These are phyloP conservation scores for Beauveria sp. DNA, from an alignment of 2,329 filamentous ascomycete species.

Conservation along the genomic window DNA sequence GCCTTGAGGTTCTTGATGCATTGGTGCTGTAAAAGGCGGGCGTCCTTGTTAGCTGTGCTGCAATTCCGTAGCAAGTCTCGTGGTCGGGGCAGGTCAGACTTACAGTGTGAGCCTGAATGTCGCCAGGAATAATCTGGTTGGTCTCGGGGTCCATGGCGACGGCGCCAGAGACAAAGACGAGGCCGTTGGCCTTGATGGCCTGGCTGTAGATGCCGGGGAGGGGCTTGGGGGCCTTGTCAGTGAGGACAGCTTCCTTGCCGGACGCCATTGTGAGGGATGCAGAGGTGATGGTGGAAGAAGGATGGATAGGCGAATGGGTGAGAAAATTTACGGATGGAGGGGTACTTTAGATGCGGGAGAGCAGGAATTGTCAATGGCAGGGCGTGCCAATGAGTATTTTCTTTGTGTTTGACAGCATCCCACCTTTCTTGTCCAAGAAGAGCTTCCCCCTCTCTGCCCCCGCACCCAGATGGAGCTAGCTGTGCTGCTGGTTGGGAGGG, in stretches of 20 bases:
- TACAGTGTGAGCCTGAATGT: conserved; percentile 57
- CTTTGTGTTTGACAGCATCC: not conserved
- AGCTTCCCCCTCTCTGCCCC: not conserved
- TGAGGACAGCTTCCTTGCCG: conserved; percentile 28
- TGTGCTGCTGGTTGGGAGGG: no score
- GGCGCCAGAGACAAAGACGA: conserved; percentile 65
- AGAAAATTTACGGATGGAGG: not conserved
- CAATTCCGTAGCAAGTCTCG: no score
- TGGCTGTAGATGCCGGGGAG: conserved; percentile 34
- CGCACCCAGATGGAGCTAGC: conserved; percentile 3
- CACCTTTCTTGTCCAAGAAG: not conserved
- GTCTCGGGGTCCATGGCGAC: conserved; percentile 55
- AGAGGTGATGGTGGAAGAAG: not conserved
- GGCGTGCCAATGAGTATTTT: not conserved
- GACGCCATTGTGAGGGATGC: conserved; percentile 20
- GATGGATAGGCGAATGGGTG: not conserved
- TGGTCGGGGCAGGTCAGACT: conserved; percentile 8
- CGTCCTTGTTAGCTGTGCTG: no score
- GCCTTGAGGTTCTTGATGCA: conserved; percentile 65
- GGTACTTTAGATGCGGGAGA: not conserved
- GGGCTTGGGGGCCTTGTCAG: conserved; percentile 33
- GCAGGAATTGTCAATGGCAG: not conserved
- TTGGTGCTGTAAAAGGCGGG: conserved; percentile 33
- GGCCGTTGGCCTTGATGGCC: conserved; percentile 59
- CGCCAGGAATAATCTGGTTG: conserved; percentile 54